A percentile compares a stretch with the other conserved stretches of the same genome.
Conservation (phyloP, 192 early-diverging fungal species). For the Phycomyces blakesleeanus region DNA sequence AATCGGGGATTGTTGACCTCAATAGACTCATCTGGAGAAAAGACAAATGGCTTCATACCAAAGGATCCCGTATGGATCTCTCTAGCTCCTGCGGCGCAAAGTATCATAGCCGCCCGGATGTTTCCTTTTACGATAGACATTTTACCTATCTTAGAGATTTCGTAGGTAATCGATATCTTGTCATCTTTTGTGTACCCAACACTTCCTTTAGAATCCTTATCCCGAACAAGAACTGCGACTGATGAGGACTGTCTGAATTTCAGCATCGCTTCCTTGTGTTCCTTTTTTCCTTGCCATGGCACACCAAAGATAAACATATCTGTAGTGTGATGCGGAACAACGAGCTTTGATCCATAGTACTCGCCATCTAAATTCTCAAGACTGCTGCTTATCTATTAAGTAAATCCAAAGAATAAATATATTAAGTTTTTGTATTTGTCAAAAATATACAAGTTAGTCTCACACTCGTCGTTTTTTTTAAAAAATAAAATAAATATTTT, state of each 20-base stretch:
- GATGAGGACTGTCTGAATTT: constrained; percentile 44
- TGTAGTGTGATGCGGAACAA: constrained; percentile 51
- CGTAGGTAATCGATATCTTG: constrained; percentile 45
- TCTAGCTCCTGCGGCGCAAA: constrained; percentile 65
- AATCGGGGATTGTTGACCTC: constrained; percentile 30
- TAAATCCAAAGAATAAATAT: too few species aligned
- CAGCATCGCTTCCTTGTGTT: constrained; percentile 54
- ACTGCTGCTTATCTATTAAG: constrained; percentile 32
- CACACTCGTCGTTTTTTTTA: too few species aligned
- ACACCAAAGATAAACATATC: constrained; percentile 42
- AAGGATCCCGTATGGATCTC: constrained; percentile 54
- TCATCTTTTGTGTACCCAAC: constrained; percentile 41
- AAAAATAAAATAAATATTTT: too few species aligned
- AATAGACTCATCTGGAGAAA: constrained; percentile 27
- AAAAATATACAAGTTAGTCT: too few species aligned
- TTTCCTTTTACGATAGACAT: constrained; percentile 45
- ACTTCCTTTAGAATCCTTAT: constrained; percentile 51
- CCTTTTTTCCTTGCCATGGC: constrained; percentile 46
- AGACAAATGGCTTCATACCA: constrained; percentile 38
- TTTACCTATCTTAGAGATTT: constrained; percentile 48
- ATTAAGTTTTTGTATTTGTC: too few species aligned
- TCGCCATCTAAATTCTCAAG: constrained; percentile 57
- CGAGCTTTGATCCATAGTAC: constrained; percentile 65
- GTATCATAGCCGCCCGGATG: constrained; percentile 37
- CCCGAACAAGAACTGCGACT: constrained; percentile 56